Evolutionary conservation across 2,329 filamentous ascomycete species (phyloP), one percentile per base, ranked within the genome.

Genomic region (Colletotrichum gloeosporioides): DNA sequence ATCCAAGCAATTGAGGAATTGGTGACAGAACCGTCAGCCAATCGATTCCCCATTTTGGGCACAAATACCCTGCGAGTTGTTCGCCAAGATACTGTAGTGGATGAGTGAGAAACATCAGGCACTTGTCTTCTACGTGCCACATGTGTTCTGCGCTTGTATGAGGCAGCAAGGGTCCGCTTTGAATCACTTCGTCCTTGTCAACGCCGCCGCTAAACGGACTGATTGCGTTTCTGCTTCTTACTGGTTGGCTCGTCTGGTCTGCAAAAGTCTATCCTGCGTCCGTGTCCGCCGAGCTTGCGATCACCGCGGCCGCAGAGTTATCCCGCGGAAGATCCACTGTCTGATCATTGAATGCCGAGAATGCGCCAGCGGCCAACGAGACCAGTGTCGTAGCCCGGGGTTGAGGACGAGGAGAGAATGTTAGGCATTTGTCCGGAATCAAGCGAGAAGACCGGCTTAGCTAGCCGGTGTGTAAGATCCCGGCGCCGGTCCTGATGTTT

Each of bases 241-340:
- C 61, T 72, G 73, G 69, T 66, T 39, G 55, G 18, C 69, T 32
- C 73, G 62, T 72, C 63, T 67, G 62, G 36, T 57, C 49, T 68
- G 69, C 55, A 22, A 6, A 67, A 68, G 69, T 36, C 27, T 63
- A 29, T 34, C 31, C 69, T 44, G 55, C 29, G 55, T 63, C 69
- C 31, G 55, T 72, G 73, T 63, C 36, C 25, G 57, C 10, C 16
- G 62, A 75, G 59, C 32, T 59, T 65, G 34, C n/a, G 36, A 64
- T 66, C 68, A 31, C 29, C 55, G 22, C 31, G 15, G 55, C 34
- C 32, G 36, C 32, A 39, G 32, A 16, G 44, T 53, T 64, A 59
- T 22, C 39, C 57, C 27, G 39, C 22, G 39, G 27, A 70, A 64
- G 59, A 65, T 44, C 71, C 71, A 61, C 57, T 39, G 9, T 55